These are phyloP conservation scores for Blastobotrys niveus DNA, from an alignment of 1,139 yeast species.

Conservation along the genomic window DNA sequence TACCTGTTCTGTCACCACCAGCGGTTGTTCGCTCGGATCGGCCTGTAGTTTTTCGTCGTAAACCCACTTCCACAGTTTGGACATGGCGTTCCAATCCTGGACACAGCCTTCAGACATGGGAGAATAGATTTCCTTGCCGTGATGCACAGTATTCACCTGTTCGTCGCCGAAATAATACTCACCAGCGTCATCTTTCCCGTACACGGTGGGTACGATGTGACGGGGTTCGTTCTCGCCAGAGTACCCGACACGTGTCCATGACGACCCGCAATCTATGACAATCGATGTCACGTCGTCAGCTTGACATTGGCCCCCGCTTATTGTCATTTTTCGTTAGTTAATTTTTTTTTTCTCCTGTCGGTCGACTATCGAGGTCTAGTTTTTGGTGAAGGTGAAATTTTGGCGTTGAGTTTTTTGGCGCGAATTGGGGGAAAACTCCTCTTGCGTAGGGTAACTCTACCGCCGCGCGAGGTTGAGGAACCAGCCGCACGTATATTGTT, in stretches of 20 bases:
- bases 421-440: no score
- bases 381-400: no score
- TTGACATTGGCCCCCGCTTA: constrained; percentile 6
- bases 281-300: constrained; percentile 60
- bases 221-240: constrained; percentile 92
- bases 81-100: constrained; percentile 44
- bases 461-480: no score
- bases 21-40: constrained; percentile 64
- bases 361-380: no score
- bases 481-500: no score
- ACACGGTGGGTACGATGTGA: constrained; percentile 60
- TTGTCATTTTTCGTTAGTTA: constrained; percentile 2
- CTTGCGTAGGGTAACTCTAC: no score
- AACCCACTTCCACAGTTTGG: constrained; percentile 36
- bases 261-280: constrained; percentile 90
- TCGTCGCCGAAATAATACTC: constrained; percentile 33
- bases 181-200: constrained; percentile 29
- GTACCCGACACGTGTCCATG: constrained; percentile 76
- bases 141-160: constrained; percentile 31
- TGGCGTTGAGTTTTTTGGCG: not conserved
- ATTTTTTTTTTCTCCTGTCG: no score
- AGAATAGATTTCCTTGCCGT: constrained; percentile 35
- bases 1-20: constrained; percentile 73
- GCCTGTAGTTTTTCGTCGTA: constrained; percentile 42
- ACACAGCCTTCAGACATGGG: constrained; percentile 41